These are phyloP conservation scores for Russula abietina DNA, from an alignment of 768 basidiomycete species.

Conservation along the genomic window DNA sequence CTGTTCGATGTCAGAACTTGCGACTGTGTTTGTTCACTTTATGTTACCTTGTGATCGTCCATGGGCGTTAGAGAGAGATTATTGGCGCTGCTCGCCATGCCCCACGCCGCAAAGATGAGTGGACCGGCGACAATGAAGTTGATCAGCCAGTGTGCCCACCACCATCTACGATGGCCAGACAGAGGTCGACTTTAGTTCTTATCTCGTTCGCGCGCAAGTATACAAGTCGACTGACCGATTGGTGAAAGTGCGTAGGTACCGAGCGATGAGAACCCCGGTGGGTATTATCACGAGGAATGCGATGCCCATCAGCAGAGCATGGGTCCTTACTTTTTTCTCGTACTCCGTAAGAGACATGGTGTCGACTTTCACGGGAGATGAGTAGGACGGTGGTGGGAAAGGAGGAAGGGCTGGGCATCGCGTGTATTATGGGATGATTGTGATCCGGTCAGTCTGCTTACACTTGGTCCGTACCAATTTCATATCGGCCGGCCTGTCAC, in stretches of 20 bases:
- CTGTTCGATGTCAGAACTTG: constrained; percentile 30
- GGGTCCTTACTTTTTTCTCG: constrained; percentile 10
- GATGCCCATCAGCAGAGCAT: constrained; percentile 5
- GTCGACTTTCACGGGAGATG: background rate
- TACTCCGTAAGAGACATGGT: constrained; percentile 8
- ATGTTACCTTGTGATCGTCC: constrained; percentile 38
- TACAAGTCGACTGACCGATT: too few species aligned
- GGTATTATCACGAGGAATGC: constrained; percentile 12
- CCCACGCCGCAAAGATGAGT: constrained; percentile 47
- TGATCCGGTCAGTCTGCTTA: too few species aligned
- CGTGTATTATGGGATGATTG: too few species aligned
- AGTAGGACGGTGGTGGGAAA: background rate
- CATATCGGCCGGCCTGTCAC: too few species aligned
- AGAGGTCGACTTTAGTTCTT: background rate
- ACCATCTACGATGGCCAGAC: constrained; percentile 6
- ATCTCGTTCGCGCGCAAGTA: background rate
- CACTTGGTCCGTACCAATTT: too few species aligned
- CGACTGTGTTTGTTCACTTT: too few species aligned
- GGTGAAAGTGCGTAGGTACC: constrained; percentile 13
- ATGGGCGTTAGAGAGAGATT: background rate
- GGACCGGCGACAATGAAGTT: constrained; percentile 39
- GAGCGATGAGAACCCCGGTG: constrained; percentile 4
- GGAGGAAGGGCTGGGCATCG: too few species aligned
- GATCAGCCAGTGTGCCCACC: constrained; percentile 8
- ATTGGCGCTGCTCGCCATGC: constrained; percentile 30